A percentile compares a stretch with the other conserved stretches of the same genome.
Conservation (phyloP, 164 flowering plant species). For the Berberis vulgaris region DNA sequence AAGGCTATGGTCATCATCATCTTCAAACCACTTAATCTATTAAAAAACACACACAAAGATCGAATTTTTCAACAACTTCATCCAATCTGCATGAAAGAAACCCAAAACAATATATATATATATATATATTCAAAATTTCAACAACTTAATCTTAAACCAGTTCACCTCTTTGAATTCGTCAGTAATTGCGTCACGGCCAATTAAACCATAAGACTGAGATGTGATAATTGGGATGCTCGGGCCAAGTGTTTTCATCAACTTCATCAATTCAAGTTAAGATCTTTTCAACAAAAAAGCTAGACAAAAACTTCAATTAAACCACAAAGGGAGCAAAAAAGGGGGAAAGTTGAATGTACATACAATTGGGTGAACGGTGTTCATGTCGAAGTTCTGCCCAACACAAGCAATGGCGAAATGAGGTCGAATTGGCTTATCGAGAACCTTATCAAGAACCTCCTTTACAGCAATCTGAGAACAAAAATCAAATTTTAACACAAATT, state of each 20-base stretch:
- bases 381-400: slow-evolving; percentile 18
- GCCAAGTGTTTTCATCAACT: slow-evolving; percentile 21
- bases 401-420: slow-evolving; percentile 64
- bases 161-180: slow-evolving; percentile 48
- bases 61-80: not conserved
- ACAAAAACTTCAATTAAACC: no score
- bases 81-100: no score
- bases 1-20: not conserved
- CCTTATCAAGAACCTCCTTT: slow-evolving; percentile 48
- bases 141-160: not conserved
- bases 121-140: not conserved
- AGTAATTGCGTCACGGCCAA: slow-evolving; percentile 45
- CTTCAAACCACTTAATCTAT: slow-evolving; percentile 32
- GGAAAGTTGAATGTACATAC: slow-evolving; percentile 20
- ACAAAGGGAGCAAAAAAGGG: not conserved
- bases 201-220: slow-evolving; percentile 39
- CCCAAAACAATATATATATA: not conserved
- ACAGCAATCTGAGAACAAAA: slow-evolving; percentile 38
- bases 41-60: not conserved
- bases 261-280: not conserved
- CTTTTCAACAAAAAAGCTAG: no score
- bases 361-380: slow-evolving; percentile 23
- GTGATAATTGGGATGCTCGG: slow-evolving; percentile 34
- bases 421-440: slow-evolving; percentile 56
- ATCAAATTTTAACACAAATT: not conserved